Evolutionary conservation across 192 early-diverging fungal genomes (phyloP).

Genomic region (Coemansia aciculifera): DNA sequence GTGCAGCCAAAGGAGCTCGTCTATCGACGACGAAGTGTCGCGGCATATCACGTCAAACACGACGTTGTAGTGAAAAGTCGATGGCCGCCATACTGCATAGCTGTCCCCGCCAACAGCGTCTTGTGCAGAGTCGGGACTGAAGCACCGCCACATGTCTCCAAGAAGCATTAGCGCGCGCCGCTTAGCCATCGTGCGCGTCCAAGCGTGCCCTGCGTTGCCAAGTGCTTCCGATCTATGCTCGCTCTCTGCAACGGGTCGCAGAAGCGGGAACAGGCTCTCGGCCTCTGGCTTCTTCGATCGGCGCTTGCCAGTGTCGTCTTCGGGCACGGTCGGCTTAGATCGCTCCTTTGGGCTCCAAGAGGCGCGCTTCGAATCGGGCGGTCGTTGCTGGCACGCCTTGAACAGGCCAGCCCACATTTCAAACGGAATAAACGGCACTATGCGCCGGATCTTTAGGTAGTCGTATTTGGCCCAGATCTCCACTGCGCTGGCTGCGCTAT

Average conservation of each 20-base stretch:
- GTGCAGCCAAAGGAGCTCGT: slow-evolving; percentile 32
- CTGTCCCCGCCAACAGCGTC: background rate
- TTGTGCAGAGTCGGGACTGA: slow-evolving; percentile 9
- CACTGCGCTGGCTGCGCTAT: slow-evolving; percentile 4
- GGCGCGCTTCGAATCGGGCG: slow-evolving; percentile 2
- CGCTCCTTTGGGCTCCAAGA: background rate
- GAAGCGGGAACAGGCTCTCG: background rate
- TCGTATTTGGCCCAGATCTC: slow-evolving; percentile 48
- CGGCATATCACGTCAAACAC: slow-evolving; percentile 40
- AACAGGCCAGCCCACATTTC: slow-evolving; percentile 37
- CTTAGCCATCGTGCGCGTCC: slow-evolving; percentile 36
- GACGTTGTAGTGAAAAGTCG: slow-evolving; percentile 38
- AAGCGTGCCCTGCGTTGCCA: background rate
- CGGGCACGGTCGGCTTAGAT: no score
- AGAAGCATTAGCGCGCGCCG: slow-evolving; percentile 46
- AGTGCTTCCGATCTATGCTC: background rate
- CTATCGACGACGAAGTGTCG: slow-evolving; percentile 18
- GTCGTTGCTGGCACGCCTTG: slow-evolving; percentile 34
- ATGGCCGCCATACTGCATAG: slow-evolving; percentile 27
- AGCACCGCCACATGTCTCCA: slow-evolving; percentile 45
- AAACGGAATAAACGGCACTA: slow-evolving; percentile 40
- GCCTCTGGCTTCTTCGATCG: background rate
- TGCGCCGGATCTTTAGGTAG: slow-evolving; percentile 36
- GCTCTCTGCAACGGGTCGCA: background rate
- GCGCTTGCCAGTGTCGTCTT: background rate